A percentile compares a stretch with the other conserved stretches of the same genome.
Evolutionary conservation across 2,329 filamentous ascomycete species (phyloP).

Genomic region (Botrytis porri): DNA sequence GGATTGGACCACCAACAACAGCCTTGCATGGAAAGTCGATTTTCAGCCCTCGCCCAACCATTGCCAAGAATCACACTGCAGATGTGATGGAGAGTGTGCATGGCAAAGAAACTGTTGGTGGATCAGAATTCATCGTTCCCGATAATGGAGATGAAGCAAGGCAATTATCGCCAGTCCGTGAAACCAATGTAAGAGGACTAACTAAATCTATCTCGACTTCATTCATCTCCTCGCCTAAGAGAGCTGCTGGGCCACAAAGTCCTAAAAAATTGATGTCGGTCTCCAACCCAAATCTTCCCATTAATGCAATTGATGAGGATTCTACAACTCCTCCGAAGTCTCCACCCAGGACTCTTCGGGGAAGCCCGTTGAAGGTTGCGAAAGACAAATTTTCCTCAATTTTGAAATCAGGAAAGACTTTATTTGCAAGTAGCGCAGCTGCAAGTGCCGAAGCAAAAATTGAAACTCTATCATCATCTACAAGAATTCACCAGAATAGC

Average conservation of each 20-base stretch:
- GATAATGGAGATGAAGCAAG: slow-evolving; percentile 42
- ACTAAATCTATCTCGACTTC: slow-evolving; percentile 64
- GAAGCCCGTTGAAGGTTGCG: slow-evolving; percentile 84
- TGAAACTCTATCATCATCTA: slow-evolving; percentile 54
- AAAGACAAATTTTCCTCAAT: slow-evolving; percentile 92
- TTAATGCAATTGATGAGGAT: slow-evolving; percentile 46
- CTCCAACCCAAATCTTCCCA: slow-evolving; percentile 54
- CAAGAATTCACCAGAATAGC: slow-evolving; percentile 45
- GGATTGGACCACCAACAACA: slow-evolving; percentile 54
- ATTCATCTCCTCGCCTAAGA: slow-evolving; percentile 49
- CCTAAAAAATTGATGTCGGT: slow-evolving; percentile 59
- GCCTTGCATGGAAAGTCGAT: slow-evolving; percentile 35
- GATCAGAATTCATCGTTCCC: slow-evolving; percentile 46
- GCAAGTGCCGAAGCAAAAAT: slow-evolving; percentile 61
- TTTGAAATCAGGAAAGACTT: slow-evolving; percentile 78
- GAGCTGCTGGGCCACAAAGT: slow-evolving; percentile 37
- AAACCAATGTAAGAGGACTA: slow-evolving; percentile 45
- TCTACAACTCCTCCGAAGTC: slow-evolving; percentile 46
- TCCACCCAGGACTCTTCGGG: slow-evolving; percentile 55
- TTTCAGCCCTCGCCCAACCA: slow-evolving; percentile 49
- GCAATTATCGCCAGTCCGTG: slow-evolving; percentile 34
- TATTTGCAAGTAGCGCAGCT: slow-evolving; percentile 74
- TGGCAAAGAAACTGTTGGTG: slow-evolving; percentile 49
- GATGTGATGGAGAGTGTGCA: slow-evolving; percentile 59
- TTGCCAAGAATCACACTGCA: slow-evolving; percentile 59